Percentiles rank a stretch among this genome's conserved stretches.
phyloP scores from a whole-genome alignment of 1,284 basidiomycete genomes.

The Rhodotorula sp. region DNA sequence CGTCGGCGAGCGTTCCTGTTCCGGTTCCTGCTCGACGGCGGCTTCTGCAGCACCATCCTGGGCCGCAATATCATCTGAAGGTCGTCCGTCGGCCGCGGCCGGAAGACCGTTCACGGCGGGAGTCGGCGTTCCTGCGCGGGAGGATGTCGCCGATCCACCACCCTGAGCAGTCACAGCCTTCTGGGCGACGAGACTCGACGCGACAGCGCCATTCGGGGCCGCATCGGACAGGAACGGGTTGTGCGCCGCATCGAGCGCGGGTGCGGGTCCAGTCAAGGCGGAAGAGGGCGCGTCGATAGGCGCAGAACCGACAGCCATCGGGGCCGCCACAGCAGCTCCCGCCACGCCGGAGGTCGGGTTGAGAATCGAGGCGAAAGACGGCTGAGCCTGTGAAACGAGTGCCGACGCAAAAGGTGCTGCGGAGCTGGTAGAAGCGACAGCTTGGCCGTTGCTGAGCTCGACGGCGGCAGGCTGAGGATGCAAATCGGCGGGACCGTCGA shows the following conservation, averaged over 20 bases:
- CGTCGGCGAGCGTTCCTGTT: constrained; percentile 15
- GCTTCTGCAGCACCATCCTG: not conserved
- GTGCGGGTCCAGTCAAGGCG: constrained; percentile 1
- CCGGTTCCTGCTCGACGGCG: not conserved
- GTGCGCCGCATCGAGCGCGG: not conserved
- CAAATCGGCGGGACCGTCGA: constrained; percentile 10
- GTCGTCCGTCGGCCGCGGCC: too few relatives aligned
- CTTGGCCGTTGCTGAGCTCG: constrained; percentile 7
- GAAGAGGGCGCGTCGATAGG: not conserved
- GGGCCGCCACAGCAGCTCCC: constrained; percentile 2
- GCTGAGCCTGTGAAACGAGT: not conserved
- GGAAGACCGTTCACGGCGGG: not conserved
- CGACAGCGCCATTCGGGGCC: not conserved
- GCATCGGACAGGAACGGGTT: constrained; percentile 5
- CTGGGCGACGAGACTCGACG: not conserved
- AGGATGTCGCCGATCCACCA: not conserved
- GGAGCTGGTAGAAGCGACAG: constrained; percentile 16
- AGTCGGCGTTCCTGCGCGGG: constrained; percentile 7
- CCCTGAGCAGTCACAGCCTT: not conserved
- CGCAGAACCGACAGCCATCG: constrained; percentile 33
- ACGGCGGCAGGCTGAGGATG: not conserved
- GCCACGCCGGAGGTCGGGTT: constrained; percentile 22
- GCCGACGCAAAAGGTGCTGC: not conserved
- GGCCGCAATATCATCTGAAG: not conserved
- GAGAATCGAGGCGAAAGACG: constrained; percentile 21